phyloP scores from a whole-genome alignment of 2,329 filamentous ascomycete genomes.

The Colletotrichum kahawae region DNA sequence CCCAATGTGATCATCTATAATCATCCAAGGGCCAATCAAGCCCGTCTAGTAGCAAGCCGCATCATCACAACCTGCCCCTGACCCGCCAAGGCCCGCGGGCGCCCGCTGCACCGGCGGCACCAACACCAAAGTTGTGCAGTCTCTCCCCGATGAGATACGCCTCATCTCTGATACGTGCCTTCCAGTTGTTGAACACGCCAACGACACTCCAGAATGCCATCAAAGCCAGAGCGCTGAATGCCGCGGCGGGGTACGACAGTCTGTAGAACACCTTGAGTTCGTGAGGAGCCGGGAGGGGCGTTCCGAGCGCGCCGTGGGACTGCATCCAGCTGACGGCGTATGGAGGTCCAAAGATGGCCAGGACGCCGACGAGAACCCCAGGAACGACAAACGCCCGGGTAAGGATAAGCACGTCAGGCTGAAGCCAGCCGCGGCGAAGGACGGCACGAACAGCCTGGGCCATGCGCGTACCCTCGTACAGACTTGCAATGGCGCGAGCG shows the following conservation, averaged over 20 bases:
- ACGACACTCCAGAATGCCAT: conserved; percentile 57
- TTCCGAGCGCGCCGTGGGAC: conserved; percentile 8
- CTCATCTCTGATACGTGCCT: conserved; percentile 85
- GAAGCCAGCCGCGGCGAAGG: conserved; percentile 75
- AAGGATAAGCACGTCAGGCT: conserved; percentile 79
- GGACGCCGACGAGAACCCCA: conserved; percentile 61
- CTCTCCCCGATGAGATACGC: conserved; percentile 95
- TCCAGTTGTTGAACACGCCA: conserved; percentile 75
- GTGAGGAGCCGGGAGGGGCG: conserved; percentile 22
- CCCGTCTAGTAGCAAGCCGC: neutral
- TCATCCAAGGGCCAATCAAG: neutral
- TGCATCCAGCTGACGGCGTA: conserved; percentile 26
- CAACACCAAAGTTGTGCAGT: conserved; percentile 85
- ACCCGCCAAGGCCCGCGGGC: conserved; percentile 41
- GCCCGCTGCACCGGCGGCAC: conserved; percentile 40
- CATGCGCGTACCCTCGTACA: conserved; percentile 72
- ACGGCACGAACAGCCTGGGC: conserved; percentile 78
- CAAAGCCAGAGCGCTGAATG: conserved; percentile 45
- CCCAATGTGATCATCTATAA: neutral
- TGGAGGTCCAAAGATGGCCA: conserved; percentile 67
- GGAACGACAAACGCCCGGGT: conserved; percentile 90
- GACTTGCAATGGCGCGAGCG: conserved; percentile 69
- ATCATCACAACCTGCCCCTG: conserved; percentile 33
- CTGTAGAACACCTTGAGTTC: conserved; percentile 48
- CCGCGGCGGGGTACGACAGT: conserved; percentile 73